Percentiles rank a stretch among this genome's conserved stretches.
Conservation (phyloP, 129 eudicot genomes). For the Smallanthus sonchifolius region DNA sequence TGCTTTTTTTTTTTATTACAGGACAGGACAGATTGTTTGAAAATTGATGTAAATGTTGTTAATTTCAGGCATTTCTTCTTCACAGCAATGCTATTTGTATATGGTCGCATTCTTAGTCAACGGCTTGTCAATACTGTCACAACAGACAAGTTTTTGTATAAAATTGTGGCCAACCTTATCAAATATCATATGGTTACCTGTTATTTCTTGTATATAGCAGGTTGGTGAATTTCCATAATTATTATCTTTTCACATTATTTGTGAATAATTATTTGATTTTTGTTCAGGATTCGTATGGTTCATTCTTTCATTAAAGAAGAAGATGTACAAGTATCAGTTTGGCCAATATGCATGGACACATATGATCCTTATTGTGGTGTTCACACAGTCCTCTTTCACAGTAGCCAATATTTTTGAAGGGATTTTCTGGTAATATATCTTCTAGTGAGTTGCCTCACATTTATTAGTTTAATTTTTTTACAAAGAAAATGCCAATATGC, state of each 20-base stretch:
- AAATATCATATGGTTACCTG: conserved; percentile 98
- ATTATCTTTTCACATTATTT: conserved; percentile 11
- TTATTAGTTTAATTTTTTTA: background rate
- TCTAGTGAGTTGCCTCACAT: background rate
- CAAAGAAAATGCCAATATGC: background rate
- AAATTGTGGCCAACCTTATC: conserved; percentile 71
- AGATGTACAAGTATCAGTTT: conserved; percentile 99
- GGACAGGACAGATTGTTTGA: background rate
- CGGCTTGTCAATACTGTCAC: conserved; percentile 90
- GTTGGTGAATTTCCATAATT: conserved; percentile 38
- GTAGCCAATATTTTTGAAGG: conserved; percentile 99
- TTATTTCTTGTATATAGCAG: conserved; percentile 95
- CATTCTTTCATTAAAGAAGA: conserved; percentile 88
- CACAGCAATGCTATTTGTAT: conserved; percentile 96
- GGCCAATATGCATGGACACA: conserved; percentile 99
- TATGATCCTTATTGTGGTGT: conserved; percentile 94
- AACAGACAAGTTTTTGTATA: conserved; percentile 71
- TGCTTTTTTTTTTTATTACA: background rate
- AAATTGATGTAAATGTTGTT: conserved; percentile 4
- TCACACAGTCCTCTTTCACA: conserved; percentile 90
- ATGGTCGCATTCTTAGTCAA: conserved; percentile 96
- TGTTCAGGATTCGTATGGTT: conserved; percentile 94
- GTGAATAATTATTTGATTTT: conserved; percentile 9
- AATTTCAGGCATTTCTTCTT: conserved; percentile 93
- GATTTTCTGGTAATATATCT: conserved; percentile 69